Conservation (phyloP, 345 rosid genomes). For the Murraya paniculata region DNA sequence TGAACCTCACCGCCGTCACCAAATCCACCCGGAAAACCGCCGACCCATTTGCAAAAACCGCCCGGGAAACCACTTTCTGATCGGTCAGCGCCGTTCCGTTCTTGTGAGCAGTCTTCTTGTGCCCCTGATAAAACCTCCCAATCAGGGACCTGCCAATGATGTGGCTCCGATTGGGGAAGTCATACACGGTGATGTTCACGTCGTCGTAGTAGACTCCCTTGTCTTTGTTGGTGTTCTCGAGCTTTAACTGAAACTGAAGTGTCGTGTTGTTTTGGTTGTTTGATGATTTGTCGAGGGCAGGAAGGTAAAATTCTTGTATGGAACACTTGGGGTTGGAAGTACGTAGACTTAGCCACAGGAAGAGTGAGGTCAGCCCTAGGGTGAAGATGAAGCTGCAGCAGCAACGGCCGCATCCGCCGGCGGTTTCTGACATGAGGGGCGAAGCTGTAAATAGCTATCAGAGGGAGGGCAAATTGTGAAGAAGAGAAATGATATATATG, state of each 20-base stretch:
- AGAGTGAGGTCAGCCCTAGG: constrained; percentile 56
- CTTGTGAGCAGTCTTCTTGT: constrained; percentile 61
- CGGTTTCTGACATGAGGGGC: constrained; percentile 30
- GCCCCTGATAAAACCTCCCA: constrained; percentile 54
- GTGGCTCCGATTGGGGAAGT: constrained; percentile 6
- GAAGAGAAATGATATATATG: neutral
- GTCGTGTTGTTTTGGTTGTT: constrained; percentile 25
- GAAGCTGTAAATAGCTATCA: neutral
- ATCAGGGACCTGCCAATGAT: constrained; percentile 25
- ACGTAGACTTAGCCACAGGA: constrained; percentile 78
- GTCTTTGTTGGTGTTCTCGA: constrained; percentile 63
- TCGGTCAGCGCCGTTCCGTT: constrained; percentile 15
- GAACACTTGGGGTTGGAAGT: constrained; percentile 52
- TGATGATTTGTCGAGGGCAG: constrained; percentile 51
- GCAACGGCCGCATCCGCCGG: constrained; percentile 35
- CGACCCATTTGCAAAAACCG: constrained; percentile 33
- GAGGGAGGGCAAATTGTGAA: neutral
- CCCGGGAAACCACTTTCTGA: constrained; percentile 28
- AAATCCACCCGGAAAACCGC: constrained; percentile 58
- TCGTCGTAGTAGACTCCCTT: constrained; percentile 68
- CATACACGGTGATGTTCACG: constrained; percentile 42
- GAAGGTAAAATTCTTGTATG: constrained; percentile 46
- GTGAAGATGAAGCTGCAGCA: constrained; percentile 58
- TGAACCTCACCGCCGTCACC: constrained; percentile 61
- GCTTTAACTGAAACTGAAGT: constrained; percentile 43